phyloP scores from a whole-genome alignment of 768 basidiomycete genomes.

The Pisolithus sp. region DNA sequence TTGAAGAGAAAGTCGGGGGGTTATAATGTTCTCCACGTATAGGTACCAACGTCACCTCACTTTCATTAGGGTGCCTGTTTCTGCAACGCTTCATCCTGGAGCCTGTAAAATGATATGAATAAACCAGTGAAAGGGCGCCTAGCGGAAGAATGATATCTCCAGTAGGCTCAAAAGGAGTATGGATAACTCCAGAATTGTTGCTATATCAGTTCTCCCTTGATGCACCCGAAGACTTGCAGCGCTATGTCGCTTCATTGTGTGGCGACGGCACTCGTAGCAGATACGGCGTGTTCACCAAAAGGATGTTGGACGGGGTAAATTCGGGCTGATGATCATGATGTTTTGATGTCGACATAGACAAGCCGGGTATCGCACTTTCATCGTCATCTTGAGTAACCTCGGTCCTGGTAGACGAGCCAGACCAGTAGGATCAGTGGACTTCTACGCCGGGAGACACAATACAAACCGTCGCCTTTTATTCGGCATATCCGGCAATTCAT shows the following conservation, averaged over 20 bases:
- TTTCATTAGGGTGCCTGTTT: conserved; percentile 11
- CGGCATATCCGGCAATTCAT: conserved; percentile 64
- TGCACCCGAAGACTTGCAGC: not conserved
- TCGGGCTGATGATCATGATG: conserved; percentile 32
- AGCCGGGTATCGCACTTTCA: conserved; percentile 33
- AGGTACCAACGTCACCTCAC: conserved; percentile 10
- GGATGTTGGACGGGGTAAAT: conserved; percentile 45
- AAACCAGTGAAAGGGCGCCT: conserved; percentile 19
- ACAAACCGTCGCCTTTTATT: conserved; percentile 79
- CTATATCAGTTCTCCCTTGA: conserved; percentile 1
- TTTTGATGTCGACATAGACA: conserved; percentile 25
- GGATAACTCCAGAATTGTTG: conserved; percentile 2
- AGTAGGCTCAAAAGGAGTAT: not conserved
- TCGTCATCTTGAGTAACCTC: conserved; percentile 31
- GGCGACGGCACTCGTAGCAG: conserved; percentile 39
- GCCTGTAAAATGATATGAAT: conserved; percentile 29
- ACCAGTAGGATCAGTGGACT: conserved; percentile 25
- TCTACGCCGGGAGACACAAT: conserved; percentile 12
- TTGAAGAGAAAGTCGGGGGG: conserved; percentile 1
- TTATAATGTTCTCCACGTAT: not conserved
- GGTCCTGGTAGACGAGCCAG: conserved; percentile 37
- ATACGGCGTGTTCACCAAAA: conserved; percentile 54
- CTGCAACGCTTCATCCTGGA: conserved; percentile 16
- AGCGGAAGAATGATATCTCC: conserved; percentile 11
- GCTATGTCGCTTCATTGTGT: conserved; percentile 20